Conservation (phyloP, 2,329 filamentous ascomycete species). For the Tolypocladium paradoxum region DNA sequence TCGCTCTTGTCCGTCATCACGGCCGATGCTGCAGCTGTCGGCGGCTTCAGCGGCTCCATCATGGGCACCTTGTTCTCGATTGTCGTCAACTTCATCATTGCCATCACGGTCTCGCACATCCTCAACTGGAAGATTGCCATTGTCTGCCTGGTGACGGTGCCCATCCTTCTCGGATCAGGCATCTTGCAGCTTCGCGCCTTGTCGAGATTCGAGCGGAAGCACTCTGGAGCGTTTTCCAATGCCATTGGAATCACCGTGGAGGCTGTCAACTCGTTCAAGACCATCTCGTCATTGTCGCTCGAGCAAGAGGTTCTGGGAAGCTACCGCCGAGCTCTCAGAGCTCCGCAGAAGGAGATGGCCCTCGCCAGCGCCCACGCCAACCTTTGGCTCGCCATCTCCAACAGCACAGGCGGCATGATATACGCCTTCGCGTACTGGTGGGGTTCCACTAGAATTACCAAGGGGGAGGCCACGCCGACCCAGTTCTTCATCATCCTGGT, state of each 20-base stretch:
- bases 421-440: conserved; percentile 75
- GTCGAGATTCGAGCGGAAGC: conserved; percentile 49
- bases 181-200: conserved; percentile 57
- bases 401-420: conserved; percentile 53
- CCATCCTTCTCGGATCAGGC: conserved; percentile 56
- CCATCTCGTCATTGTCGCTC: conserved; percentile 43
- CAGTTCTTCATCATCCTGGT: conserved; percentile 69
- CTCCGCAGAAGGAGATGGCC: conserved; percentile 42
- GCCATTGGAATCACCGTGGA: conserved; percentile 57
- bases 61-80: conserved; percentile 61
- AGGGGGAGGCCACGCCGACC: conserved; percentile 50
- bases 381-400: conserved; percentile 49
- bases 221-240: conserved; percentile 52
- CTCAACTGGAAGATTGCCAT: conserved; percentile 68
- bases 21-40: conserved; percentile 55
- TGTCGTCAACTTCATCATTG: conserved; percentile 54
- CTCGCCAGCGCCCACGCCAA: conserved; percentile 40
- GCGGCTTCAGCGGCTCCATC: conserved; percentile 59
- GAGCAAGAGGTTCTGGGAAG: conserved; percentile 40
- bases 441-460: conserved; percentile 60
- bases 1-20: conserved; percentile 57
- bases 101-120: conserved; percentile 58
- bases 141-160: conserved; percentile 58
- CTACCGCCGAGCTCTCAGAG: conserved; percentile 40
- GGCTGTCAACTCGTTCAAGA: conserved; percentile 55